Conservation (phyloP, 257 asterid genomes). For the Fraxinus excelsior region DNA sequence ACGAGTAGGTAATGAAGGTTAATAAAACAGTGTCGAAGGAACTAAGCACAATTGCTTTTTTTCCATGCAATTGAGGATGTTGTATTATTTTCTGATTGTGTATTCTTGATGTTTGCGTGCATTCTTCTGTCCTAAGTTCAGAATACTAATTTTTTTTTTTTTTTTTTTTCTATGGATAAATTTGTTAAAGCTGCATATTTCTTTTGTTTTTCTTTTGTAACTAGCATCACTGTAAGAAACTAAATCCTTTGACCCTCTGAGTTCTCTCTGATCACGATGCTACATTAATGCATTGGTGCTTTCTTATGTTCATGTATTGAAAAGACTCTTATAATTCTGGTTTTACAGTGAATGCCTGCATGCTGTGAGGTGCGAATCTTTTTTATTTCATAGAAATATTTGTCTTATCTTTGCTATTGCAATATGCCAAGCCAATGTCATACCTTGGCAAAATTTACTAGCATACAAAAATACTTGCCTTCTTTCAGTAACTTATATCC, state of each 20-base stretch:
- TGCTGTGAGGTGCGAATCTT: neutral
- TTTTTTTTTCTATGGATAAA: neutral
- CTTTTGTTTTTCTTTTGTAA: neutral
- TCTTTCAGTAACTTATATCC: conserved; percentile 24
- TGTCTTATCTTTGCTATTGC: conserved; percentile 3
- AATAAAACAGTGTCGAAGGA: conserved; percentile 3
- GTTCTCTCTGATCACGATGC: neutral
- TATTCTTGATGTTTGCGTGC: conserved; percentile 13
- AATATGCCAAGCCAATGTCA: neutral
- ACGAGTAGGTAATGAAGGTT: conserved; percentile 5
- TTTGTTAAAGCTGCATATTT: neutral
- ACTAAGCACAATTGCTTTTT: neutral
- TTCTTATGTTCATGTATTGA: neutral
- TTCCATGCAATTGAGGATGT: conserved; percentile 1
- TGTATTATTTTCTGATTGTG: neutral
- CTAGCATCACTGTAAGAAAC: neutral
- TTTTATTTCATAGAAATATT: neutral
- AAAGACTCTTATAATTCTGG: too few species aligned
- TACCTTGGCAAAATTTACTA: conserved; percentile 14
- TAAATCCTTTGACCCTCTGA: neutral
- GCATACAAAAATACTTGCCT: conserved; percentile 4
- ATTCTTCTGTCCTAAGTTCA: neutral
- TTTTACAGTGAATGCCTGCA: too few species aligned
- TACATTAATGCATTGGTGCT: neutral
- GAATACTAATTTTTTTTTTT: neutral